Percentiles rank a stretch among this genome's conserved stretches.
Conservation (phyloP, 352 stramenopile species). For the Pythium rishiriense region DNA sequence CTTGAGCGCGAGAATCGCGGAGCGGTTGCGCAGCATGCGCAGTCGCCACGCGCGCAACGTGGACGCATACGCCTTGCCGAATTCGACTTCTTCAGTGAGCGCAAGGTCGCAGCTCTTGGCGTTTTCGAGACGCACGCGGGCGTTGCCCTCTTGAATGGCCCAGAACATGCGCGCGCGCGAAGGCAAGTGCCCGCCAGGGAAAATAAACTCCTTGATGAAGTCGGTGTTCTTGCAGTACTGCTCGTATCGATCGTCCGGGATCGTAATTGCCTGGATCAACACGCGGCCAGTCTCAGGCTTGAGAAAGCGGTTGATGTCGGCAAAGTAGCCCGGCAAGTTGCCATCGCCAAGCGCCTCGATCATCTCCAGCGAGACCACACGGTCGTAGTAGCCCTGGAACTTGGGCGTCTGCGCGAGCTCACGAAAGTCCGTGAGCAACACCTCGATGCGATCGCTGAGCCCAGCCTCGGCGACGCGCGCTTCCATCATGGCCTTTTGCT, state of each 20-base stretch:
- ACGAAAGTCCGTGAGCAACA: slow-evolving; percentile 32
- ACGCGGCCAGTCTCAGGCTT: slow-evolving; percentile 30
- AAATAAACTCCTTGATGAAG: slow-evolving; percentile 40
- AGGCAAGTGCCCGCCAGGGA: slow-evolving; percentile 33
- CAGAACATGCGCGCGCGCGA: slow-evolving; percentile 29
- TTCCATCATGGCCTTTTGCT: slow-evolving; percentile 30
- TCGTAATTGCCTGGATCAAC: slow-evolving; percentile 34
- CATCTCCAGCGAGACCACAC: slow-evolving; percentile 37
- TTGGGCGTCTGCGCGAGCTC: slow-evolving; percentile 25
- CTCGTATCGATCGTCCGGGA: slow-evolving; percentile 28
- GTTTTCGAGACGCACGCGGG: neutral
- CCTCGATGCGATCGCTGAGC: slow-evolving; percentile 30
- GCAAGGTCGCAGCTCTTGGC: slow-evolving; percentile 2
- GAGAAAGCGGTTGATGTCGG: slow-evolving; percentile 33
- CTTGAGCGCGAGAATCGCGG: slow-evolving; percentile 15
- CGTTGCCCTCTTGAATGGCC: slow-evolving; percentile 27
- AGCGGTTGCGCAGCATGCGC: slow-evolving; percentile 27
- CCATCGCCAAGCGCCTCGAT: slow-evolving; percentile 32
- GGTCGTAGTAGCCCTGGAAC: slow-evolving; percentile 20
- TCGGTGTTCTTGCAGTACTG: slow-evolving; percentile 33
- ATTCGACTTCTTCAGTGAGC: slow-evolving; percentile 30
- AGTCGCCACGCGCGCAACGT: slow-evolving; percentile 29
- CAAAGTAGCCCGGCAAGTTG: slow-evolving; percentile 31
- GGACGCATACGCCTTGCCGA: slow-evolving; percentile 26
- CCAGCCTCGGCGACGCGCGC: slow-evolving; percentile 21